phyloP scores from a whole-genome alignment of 169 alveolate genomes.

The Blepharisma undulans region DNA sequence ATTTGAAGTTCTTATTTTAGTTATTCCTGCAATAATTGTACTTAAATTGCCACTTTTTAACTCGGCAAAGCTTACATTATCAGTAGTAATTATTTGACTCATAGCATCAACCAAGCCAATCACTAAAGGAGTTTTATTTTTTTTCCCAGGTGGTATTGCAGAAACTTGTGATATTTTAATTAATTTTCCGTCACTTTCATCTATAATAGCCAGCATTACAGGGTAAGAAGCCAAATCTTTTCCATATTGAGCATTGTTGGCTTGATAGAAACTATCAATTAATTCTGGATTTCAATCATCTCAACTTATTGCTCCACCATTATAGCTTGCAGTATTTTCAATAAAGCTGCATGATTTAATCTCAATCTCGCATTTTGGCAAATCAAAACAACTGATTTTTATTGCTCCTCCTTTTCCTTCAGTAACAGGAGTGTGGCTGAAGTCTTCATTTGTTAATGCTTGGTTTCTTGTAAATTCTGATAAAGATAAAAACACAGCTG shows the following conservation, averaged over 20 bases:
- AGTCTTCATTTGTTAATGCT: neutral
- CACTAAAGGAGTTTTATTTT: neutral
- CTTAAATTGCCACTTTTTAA: neutral
- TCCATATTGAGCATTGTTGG: neutral
- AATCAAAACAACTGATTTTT: neutral
- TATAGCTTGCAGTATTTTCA: neutral
- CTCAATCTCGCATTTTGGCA: neutral
- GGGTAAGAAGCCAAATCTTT: constrained; percentile 22
- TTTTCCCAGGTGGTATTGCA: neutral
- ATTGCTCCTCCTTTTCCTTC: neutral
- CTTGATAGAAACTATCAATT: neutral
- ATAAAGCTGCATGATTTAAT: neutral
- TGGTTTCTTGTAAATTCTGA: neutral
- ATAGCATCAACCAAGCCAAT: neutral
- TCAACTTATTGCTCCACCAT: constrained; percentile 12
- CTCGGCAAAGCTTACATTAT: neutral
- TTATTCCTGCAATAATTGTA: neutral
- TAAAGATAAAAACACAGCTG: neutral
- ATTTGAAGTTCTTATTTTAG: neutral
- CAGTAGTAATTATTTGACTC: constrained; percentile 1
- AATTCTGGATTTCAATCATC: neutral
- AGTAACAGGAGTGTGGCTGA: neutral
- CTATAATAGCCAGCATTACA: neutral
- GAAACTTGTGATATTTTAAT: neutral
- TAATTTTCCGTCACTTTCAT: neutral